Base-by-base conservation (phyloP, 164 flowering plant genomes). In the Brasenia schreberi region DNA sequence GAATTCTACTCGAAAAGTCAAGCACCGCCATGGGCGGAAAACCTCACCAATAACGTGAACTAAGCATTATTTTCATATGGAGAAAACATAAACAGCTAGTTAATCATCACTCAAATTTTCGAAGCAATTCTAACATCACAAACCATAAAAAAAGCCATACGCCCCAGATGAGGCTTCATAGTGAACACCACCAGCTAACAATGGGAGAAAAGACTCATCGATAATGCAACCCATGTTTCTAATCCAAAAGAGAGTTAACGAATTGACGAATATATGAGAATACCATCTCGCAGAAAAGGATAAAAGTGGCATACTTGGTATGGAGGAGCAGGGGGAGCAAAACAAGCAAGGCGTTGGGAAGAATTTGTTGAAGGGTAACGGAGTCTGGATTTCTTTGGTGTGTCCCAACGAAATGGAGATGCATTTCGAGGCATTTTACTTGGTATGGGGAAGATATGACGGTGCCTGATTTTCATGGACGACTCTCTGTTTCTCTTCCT, bases 271-370 rank as follows among this genome's bases (percentile, higher is more conserved):
- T 33, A 33, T 33, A 33, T 33, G 39, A 33, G 39, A 33, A 33
- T 33, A 33, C 39, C 39, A 33, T 33, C 39, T 33, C 39, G 39
- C 39, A 33, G 39, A 33, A 52, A 14, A n/a, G 27, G 19, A 16
- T 59, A 23, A 7, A 11, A 19, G 65, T 14, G 59, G 43, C 53
- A 53, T 68, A 81, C 83, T 61, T 72, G 78, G 78, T 68, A 11
- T 56, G 67, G 69, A 87, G 83, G 64, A 84, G 75, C 49, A 67
- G 0, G 0, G 88, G 84, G 16, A 81, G 77, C 64, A 84, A 61
- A 2, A 82, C 74, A 64, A 83, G 72, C n/a, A 83, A 27, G 59
- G 82, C 52, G 33, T 23, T 7, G 58, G 73, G 60, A 7, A 70
- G 65, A 43, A 61, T 18, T 45, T 65, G 42, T 11, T 64, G 66